Evolutionary conservation across 768 basidiomycete genomes (phyloP).

Genomic region (Trametes cingulata): DNA sequence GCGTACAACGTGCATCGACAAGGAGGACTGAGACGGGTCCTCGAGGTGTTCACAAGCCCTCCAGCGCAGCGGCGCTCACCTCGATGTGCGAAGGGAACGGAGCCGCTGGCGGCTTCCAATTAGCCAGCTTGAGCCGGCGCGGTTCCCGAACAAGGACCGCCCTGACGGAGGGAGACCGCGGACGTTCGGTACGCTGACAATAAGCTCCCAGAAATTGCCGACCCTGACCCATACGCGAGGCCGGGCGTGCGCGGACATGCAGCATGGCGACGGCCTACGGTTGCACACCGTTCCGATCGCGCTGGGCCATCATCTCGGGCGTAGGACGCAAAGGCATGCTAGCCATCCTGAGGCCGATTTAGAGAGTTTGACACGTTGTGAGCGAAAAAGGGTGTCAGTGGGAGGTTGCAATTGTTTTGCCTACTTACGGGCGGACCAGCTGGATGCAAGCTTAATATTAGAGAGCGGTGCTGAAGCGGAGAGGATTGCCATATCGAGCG

Average conservation of each 20-base stretch:
- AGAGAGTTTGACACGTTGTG: conserved; percentile 11
- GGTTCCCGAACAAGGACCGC: conserved; percentile 10
- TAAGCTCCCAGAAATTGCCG: background rate
- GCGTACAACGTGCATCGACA: background rate
- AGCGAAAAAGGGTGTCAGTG: conserved; percentile 5
- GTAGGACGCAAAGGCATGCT: background rate
- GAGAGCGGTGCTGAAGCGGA: conserved; percentile 10
- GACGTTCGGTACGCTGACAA: conserved; percentile 9
- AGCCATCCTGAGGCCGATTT: conserved; percentile 18
- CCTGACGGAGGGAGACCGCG: conserved; percentile 14
- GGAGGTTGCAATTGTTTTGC: conserved; percentile 14
- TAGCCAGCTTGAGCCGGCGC: conserved; percentile 14
- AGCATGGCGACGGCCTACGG: background rate
- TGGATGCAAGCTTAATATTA: background rate
- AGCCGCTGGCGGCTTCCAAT: conserved; percentile 19
- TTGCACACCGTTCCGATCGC: background rate
- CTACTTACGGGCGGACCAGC: conserved; percentile 1
- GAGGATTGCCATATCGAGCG: background rate
- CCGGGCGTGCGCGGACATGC: background rate
- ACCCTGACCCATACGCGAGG: background rate
- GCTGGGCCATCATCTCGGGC: background rate
- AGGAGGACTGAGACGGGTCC: conserved; percentile 7
- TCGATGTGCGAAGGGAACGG: conserved; percentile 20
- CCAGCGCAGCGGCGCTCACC: background rate
- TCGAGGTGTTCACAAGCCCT: conserved; percentile 10